Conservation (phyloP, 75 land plant species). For the Cupressus sempervirens region DNA sequence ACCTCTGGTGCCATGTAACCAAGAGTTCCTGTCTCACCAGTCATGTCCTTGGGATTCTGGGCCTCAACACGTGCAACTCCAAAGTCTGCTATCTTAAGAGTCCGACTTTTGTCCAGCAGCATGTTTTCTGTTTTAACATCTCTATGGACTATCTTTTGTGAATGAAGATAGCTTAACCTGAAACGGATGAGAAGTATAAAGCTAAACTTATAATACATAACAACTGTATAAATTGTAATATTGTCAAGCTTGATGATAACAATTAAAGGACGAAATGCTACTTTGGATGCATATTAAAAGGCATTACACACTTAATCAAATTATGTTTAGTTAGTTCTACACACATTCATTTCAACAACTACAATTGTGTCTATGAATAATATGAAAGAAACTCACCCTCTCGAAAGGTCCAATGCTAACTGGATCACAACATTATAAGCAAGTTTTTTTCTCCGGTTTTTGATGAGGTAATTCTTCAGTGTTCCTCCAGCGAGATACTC, state of each 20-base stretch:
- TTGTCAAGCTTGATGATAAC: constrained; percentile 3
- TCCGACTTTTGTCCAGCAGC: constrained; percentile 73
- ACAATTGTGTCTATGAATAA: not conserved
- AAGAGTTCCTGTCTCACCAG: constrained; percentile 92
- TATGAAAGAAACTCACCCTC: constrained; percentile 51
- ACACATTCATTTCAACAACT: not conserved
- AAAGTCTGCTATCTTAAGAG: constrained; percentile 90
- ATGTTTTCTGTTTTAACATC: constrained; percentile 97
- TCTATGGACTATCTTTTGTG: constrained; percentile 87
- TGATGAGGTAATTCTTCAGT: constrained; percentile 73
- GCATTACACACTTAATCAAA: not conserved
- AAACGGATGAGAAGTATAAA: constrained; percentile 12
- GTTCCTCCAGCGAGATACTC: constrained; percentile 95
- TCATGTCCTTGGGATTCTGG: constrained; percentile 90
- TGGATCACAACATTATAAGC: constrained; percentile 75
- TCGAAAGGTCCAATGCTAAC: constrained; percentile 84
- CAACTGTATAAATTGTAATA: not conserved
- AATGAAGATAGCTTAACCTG: constrained; percentile 91
- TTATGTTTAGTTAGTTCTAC: not conserved
- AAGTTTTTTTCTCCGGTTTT: constrained; percentile 73
- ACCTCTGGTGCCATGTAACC: constrained; percentile 99
- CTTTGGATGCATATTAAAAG: not conserved
- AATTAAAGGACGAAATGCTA: not conserved
- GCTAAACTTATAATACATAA: not conserved
- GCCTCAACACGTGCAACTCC: constrained; percentile 96